Evolutionary conservation across 257 asterid genomes (phyloP), one percentile per base, ranked within the genome.

Genomic region (Solanum stenotomum): DNA sequence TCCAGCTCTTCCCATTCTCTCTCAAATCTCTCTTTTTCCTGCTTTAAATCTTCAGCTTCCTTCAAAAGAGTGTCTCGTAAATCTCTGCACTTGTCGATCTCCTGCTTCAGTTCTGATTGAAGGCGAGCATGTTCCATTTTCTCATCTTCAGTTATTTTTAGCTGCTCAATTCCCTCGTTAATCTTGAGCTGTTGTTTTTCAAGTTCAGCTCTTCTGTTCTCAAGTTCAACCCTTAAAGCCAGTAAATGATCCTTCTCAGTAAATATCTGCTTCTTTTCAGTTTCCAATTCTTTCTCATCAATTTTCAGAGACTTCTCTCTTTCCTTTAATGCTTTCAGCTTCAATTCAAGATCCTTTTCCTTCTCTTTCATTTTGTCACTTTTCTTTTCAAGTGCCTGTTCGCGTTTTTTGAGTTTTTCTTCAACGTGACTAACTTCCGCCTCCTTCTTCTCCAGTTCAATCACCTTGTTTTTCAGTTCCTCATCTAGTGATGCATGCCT

Each of bases 1-100:
- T 97, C 99, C 75, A 97, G 94, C 92, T 90, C 97, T 92, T 96
- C 99, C 99, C 99, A 97, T 88, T 97, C 99, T 89, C 93, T 94
- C 93, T 97, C 99, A 89, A 97, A 97, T 89, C 90, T 96, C 93
- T 92, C 96, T 92, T 93, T 97, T 89, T 94, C 99, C 87, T 88
- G 94, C 94, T 94, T 97, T 89, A 97, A 91, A 88, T 93, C 94
- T 88, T 96, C 99, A 25, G 93, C 93, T 90, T 95, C 98, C 92
- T 95, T 93, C 87, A 89, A 61, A 37, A 97, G 94, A 87, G 89
- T 88, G 90, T 96, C 98, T 7, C 90, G 93, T 90, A 93, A 96
- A 88, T 77, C 87, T 89, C 98, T 93, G 89, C 91, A 95, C 87
- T 94, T 95, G 33, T 93, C 98, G 81, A 93, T 95, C 93, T 97